Conservation (phyloP, 2,329 filamentous ascomycete genomes). For the Colletotrichum cereale region DNA sequence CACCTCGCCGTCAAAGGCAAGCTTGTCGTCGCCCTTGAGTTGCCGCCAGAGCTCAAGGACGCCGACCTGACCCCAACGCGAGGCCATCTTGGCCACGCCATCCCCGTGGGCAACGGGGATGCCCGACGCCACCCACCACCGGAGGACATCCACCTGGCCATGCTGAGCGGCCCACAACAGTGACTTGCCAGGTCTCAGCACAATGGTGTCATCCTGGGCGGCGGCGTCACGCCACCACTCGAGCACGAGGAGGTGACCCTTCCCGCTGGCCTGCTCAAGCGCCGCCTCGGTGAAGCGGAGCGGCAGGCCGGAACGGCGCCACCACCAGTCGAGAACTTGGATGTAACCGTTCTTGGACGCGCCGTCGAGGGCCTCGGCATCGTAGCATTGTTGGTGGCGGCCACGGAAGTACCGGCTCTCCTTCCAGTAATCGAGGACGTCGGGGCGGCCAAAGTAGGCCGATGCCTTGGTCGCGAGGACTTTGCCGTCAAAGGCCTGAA, state of each 20-base stretch:
- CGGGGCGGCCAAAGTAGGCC: slow-evolving; percentile 84
- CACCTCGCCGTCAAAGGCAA: slow-evolving; percentile 86
- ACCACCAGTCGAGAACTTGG: slow-evolving; percentile 93
- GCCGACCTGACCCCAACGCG: slow-evolving; percentile 84
- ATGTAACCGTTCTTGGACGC: slow-evolving; percentile 89
- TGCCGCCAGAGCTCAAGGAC: slow-evolving; percentile 86
- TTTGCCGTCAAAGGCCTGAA: slow-evolving; percentile 84
- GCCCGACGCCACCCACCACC: slow-evolving; percentile 89
- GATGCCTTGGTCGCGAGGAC: slow-evolving; percentile 91
- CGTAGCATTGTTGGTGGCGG: slow-evolving; percentile 77
- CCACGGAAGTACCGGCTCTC: slow-evolving; percentile 85
- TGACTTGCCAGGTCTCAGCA: slow-evolving; percentile 85
- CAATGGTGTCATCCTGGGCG: slow-evolving; percentile 67
- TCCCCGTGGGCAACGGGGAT: slow-evolving; percentile 86
- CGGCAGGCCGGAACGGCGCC: slow-evolving; percentile 79
- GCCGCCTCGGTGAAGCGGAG: slow-evolving; percentile 89
- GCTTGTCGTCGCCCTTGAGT: slow-evolving; percentile 72
- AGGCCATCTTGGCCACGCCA: slow-evolving; percentile 85
- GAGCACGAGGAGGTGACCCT: slow-evolving; percentile 86
- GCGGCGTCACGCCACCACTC: slow-evolving; percentile 91
- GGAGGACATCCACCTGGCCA: slow-evolving; percentile 80
- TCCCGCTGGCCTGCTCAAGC: slow-evolving; percentile 86
- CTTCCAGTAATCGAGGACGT: slow-evolving; percentile 93
- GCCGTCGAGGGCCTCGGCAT: slow-evolving; percentile 85
- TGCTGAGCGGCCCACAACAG: slow-evolving; percentile 87